Percentiles rank a stretch among this genome's conserved stretches.
These are phyloP conservation scores for Pseudogymnoascus sp. DNA, from an alignment of 2,329 filamentous ascomycete species.

Conservation along the genomic window DNA sequence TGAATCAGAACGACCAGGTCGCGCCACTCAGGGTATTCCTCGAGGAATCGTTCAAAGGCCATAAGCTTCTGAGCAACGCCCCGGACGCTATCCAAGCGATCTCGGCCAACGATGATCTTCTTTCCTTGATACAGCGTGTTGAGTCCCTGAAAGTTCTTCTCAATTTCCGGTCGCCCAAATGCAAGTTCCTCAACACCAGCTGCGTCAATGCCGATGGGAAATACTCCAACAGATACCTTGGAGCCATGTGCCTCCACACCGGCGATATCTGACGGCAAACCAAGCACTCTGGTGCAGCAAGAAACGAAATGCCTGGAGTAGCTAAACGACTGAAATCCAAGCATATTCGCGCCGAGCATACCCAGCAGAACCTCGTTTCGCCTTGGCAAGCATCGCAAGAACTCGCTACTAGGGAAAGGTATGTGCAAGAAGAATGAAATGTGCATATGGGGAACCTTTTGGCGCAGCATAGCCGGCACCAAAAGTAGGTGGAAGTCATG, in stretches of 20 bases:
- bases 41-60: slow-evolving; percentile 86
- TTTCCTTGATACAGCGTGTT: slow-evolving; percentile 75
- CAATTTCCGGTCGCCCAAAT: slow-evolving; percentile 60
- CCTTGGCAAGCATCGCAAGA: slow-evolving; percentile 77
- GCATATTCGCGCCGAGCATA: slow-evolving; percentile 80
- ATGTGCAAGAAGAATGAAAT: slow-evolving; percentile 92
- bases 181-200: slow-evolving; percentile 65
- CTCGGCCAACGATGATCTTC: slow-evolving; percentile 90
- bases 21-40: slow-evolving; percentile 83
- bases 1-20: slow-evolving; percentile 91
- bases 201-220: slow-evolving; percentile 92
- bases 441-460: slow-evolving; percentile 79
- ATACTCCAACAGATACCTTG: slow-evolving; percentile 84
- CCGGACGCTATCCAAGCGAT: slow-evolving; percentile 85
- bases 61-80: slow-evolving; percentile 94
- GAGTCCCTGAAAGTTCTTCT: slow-evolving; percentile 63
- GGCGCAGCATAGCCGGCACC: slow-evolving; percentile 78
- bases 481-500: slow-evolving; percentile 93
- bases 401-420: slow-evolving; percentile 93
- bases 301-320: slow-evolving; percentile 92
- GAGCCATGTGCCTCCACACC: slow-evolving; percentile 84
- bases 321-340: slow-evolving; percentile 92
- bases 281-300: slow-evolving; percentile 82
- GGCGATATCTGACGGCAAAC: slow-evolving; percentile 77
- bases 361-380: slow-evolving; percentile 87